phyloP scores from a whole-genome alignment of 2,329 filamentous ascomycete genomes.

The Pyricularia pennisetigena region DNA sequence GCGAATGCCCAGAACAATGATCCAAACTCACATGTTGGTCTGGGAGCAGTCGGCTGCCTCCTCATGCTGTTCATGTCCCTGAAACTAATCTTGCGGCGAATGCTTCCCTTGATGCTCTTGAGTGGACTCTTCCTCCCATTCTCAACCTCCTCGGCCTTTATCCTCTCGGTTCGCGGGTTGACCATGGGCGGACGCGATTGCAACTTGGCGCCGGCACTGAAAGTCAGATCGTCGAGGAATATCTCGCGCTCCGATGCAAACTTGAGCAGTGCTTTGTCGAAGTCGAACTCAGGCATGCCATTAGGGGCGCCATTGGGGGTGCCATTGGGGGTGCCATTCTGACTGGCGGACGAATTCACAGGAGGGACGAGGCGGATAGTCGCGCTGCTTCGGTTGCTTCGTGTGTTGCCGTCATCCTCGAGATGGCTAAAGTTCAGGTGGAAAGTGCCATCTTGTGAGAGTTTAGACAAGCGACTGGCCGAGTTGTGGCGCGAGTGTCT shows the following conservation, averaged over 20 bases:
- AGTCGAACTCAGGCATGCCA: conserved; percentile 64
- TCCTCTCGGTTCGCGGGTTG: conserved; percentile 71
- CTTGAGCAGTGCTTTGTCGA: conserved; percentile 85
- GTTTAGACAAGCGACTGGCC: conserved; percentile 45
- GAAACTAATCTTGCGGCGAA: conserved; percentile 86
- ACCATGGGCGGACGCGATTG: conserved; percentile 62
- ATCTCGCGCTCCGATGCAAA: conserved; percentile 92
- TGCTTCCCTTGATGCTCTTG: conserved; percentile 64
- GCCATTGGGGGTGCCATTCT: conserved; percentile 1
- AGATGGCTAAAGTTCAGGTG: conserved; percentile 40
- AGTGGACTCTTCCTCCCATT: conserved; percentile 45
- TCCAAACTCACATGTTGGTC: conserved; percentile 55
- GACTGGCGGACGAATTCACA: conserved; percentile 9
- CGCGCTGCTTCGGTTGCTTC: conserved; percentile 56
- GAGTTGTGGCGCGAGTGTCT: conserved; percentile 54
- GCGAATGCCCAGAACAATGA: conserved; percentile 1
- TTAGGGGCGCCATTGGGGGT: neutral
- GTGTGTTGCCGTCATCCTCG: conserved; percentile 43
- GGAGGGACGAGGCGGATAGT: conserved; percentile 40
- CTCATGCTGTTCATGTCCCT: conserved; percentile 93
- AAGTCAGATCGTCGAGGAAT: conserved; percentile 85
- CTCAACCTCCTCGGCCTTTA: conserved; percentile 61
- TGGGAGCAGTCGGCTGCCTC: conserved; percentile 66
- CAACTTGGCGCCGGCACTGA: conserved; percentile 73
- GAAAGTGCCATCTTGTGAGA: conserved; percentile 29